phyloP scores from a whole-genome alignment of 805 yeast genomes.

The Saccharomycopsis babjevae region DNA sequence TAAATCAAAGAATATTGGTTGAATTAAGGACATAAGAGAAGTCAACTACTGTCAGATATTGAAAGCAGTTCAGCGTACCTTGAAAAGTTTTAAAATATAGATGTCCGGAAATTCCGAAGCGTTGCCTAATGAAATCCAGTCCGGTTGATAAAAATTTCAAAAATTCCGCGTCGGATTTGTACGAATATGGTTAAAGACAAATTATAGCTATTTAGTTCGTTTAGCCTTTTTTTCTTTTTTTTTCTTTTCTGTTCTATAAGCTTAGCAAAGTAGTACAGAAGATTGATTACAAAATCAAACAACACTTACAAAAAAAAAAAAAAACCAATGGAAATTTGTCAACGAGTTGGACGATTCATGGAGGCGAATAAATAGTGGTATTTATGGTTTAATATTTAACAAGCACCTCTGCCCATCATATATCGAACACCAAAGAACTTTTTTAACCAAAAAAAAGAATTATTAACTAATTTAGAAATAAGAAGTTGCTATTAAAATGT shows the following conservation, averaged over 20 bases:
- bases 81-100: no score
- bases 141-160: no score
- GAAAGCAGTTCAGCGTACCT: no score
- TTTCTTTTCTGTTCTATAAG: not conserved
- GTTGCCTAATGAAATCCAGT: no score
- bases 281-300: not conserved
- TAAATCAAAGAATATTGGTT: not conserved
- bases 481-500: not conserved
- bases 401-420: not conserved
- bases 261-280: not conserved
- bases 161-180: not conserved
- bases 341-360: not conserved
- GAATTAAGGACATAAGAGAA: not conserved
- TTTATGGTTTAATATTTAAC: no score
- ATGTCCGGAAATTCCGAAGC: no score
- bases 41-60: no score
- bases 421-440: not conserved
- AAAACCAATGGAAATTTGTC: not conserved
- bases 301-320: not conserved
- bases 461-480: not conserved
- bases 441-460: not conserved
- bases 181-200: not conserved
- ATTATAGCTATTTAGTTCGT: not conserved
- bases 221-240: not conserved
- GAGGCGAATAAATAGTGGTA: not conserved